Evolutionary conservation across 257 asterid species (phyloP), one percentile per base, ranked within the genome.

Genomic region (Solanum dulcamara): DNA sequence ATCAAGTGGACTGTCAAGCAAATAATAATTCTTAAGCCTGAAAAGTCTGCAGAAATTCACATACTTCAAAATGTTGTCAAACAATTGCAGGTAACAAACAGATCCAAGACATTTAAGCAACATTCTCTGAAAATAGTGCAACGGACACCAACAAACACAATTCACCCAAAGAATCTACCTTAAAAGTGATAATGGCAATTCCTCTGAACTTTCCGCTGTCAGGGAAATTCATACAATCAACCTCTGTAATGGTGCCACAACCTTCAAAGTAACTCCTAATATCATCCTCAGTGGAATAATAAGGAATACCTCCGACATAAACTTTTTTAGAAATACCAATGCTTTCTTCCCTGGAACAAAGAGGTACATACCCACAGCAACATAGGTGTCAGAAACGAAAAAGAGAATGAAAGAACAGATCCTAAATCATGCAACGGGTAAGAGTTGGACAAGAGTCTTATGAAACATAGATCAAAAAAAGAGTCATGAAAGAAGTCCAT

Each of bases 201-300:
- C 99, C 99, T 91, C 99, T 91, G 91, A 97, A 97, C 90, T 95
- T 97, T 88, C 98, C 96, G 55, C 92, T 97, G 88, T 95, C 99
- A 11, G 97, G 93, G 86, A 97, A 97, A 20, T 85, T 87, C 98
- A 95, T 90, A 89, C 98, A 97, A 90, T 95, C 99, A 86, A 95
- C 81, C 81, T 83, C 89, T 11, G 93, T 92, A 88, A 95, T 93
- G 86, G 98, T 90, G 84, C 99, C 99, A 92, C 99, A 97, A 60
- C 97, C 84, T 87, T 94, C 98, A 89, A 97, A 97, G 88, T 84
- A 97, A 90, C 98, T 95, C 89, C 93, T 90, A 62, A 95, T 97
- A 90, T 97, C 99, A 86, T 95, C 99, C 92, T 97, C 98, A 2
- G 93, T 92, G 42, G 98, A 97, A 91, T 95, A 97, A 89, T 92